Evolutionary conservation across 495 filamentous ascomycete genomes (phyloP).

Genomic region (Acidomyces sp.): DNA sequence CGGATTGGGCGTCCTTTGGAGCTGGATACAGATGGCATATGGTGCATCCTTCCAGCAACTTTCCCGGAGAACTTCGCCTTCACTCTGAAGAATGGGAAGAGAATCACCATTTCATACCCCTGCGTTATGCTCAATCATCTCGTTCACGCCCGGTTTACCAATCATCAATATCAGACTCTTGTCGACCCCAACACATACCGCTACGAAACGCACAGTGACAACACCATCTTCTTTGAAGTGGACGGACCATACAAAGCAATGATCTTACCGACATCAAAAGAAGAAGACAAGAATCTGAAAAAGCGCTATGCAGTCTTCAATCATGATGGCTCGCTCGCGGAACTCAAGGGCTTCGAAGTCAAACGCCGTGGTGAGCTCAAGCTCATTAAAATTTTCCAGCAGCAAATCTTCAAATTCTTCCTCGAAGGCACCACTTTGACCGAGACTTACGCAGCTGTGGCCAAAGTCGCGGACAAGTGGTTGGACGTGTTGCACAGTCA

Average conservation of each 20-base stretch:
- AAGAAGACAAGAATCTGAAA: slow-evolving; percentile 98
- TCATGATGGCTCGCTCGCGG: slow-evolving; percentile 89
- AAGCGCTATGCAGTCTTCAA: slow-evolving; percentile 99
- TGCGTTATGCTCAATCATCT: slow-evolving; percentile 99
- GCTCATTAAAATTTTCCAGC: slow-evolving; percentile 99
- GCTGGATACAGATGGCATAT: slow-evolving; percentile 99
- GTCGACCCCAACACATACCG: slow-evolving; percentile 64
- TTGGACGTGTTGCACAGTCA: slow-evolving; percentile 82
- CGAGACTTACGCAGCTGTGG: slow-evolving; percentile 84
- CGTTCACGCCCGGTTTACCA: slow-evolving; percentile 89
- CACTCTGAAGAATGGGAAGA: slow-evolving; percentile 87
- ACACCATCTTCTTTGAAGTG: slow-evolving; percentile 98
- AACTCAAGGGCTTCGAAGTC: slow-evolving; percentile 95
- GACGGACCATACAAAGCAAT: slow-evolving; percentile 96
- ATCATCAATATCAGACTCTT: slow-evolving; percentile 89
- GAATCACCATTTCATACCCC: slow-evolving; percentile 86
- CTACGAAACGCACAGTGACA: slow-evolving; percentile 93
- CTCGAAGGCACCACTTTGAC: slow-evolving; percentile 72
- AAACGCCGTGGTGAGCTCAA: slow-evolving; percentile 97
- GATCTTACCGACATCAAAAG: slow-evolving; percentile 93
- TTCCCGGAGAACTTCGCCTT: slow-evolving; percentile 97
- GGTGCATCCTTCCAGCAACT: slow-evolving; percentile 96
- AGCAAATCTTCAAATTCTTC: slow-evolving; percentile 99
- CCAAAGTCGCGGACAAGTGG: slow-evolving; percentile 92
- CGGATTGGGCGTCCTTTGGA: slow-evolving; percentile 86